Evolutionary conservation across 179 eudicot species (phyloP), one percentile per base, ranked within the genome.

Genomic region (Monotropa hypopitys): DNA sequence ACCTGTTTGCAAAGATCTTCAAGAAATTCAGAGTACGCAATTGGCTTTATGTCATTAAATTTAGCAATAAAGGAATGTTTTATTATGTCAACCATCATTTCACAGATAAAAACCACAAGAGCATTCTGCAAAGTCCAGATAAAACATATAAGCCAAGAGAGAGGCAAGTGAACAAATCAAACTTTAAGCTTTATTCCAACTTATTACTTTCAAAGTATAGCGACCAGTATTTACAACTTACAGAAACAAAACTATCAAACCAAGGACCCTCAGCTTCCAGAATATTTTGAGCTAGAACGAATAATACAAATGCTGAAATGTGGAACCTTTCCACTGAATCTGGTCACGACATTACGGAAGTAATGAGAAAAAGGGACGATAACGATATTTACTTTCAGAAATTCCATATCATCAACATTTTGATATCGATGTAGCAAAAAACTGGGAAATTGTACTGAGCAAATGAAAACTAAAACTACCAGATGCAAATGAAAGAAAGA

Each of bases 1-100:
- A 92, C 99, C 99, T 95, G 99, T 82, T 90, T 95, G 87, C 97
- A 95, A 32, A 95, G 97, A 78, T 92, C 99, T 88, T 95, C 99
- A 67, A 95, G 94, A 85, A 88, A 95, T 80, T 95, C 99, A 49
- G 99, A 95, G 87, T 87, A 93, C 28, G 88, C 81, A 73, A 89
- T 84, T 73, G 99, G 99, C 85, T 94, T 94, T 78, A 92, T 83
- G 86, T 89, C 91, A 40, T 94, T 94, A 85, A 94, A 94, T 82
- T 94, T 95, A 46, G 99, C 97, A 76, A 95, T 84, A 79, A 95
- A 95, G 53, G 95, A 95, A 87, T 93, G 99, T 73, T 95, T 95
- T 76, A 93, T 88, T 74, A 95, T 81, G 83, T 95, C 99, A 86
- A 95, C 86, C 74, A 86, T 80, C 87, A 95, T 81, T 85, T 95